Evolutionary conservation across 331 rosid species (phyloP).

Genomic region (Pyracantha coccinea): DNA sequence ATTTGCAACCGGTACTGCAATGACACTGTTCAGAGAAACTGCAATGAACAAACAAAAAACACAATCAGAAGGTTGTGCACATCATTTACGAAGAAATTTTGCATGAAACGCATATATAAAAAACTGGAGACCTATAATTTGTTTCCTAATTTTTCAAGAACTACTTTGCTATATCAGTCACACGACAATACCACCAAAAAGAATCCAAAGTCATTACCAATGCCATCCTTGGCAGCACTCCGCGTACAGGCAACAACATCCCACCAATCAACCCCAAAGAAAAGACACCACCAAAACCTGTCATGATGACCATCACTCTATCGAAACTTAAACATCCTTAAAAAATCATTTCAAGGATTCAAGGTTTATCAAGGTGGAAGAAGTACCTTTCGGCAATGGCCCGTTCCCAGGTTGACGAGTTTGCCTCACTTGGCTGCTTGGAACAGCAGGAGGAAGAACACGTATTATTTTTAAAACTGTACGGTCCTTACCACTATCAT

Average conservation of each 20-base stretch:
- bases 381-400: constrained; percentile 92
- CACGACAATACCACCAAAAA: constrained; percentile 13
- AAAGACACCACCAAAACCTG: constrained; percentile 99
- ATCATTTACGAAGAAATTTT: background rate
- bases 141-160: background rate
- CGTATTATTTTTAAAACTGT: constrained; percentile 75
- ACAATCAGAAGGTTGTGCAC: constrained; percentile 10
- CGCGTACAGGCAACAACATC: constrained; percentile 96
- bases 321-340: background rate
- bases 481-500: constrained; percentile 63
- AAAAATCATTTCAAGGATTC: constrained; percentile 4
- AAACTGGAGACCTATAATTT: background rate
- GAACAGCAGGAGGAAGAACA: constrained; percentile 90
- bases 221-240: constrained; percentile 96
- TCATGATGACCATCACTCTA: constrained; percentile 1
- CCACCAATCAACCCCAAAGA: constrained; percentile 99
- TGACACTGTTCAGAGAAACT: constrained; percentile 83
- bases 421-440: constrained; percentile 56
- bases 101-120: background rate
- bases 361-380: constrained; percentile 7
- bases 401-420: constrained; percentile 75
- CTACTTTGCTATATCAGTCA: background rate
- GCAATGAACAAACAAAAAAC: constrained; percentile 24
- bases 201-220: constrained; percentile 52
- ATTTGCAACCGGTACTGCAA: constrained; percentile 93